Evolutionary conservation across 192 early-diverging fungal genomes (phyloP).

Genomic region (Backusella psychrophila): DNA sequence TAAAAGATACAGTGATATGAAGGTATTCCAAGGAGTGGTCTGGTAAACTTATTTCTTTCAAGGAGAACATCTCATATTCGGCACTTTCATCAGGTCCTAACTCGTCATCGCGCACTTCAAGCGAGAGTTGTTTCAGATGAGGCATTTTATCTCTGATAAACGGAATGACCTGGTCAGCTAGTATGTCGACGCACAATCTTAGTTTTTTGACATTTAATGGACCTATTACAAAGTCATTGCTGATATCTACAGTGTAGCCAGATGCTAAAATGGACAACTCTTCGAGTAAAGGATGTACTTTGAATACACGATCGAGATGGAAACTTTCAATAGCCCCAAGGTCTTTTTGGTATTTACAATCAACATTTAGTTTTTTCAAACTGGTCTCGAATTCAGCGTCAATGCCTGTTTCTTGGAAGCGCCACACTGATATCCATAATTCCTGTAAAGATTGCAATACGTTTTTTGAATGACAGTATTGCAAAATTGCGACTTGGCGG

Average conservation of each 20-base stretch:
- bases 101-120: neutral
- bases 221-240: neutral
- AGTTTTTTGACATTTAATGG: neutral
- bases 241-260: neutral
- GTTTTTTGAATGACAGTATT: neutral
- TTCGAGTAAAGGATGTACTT: neutral
- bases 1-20: neutral
- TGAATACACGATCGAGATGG: neutral
- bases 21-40: neutral
- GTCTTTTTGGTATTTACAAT: neutral
- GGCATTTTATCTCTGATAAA: neutral
- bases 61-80: neutral
- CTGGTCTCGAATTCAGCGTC: neutral
- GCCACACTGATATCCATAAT: neutral
- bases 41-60: neutral
- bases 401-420: neutral
- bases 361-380: neutral
- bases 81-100: neutral
- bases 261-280: neutral
- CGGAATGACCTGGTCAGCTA: neutral
- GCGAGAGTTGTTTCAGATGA: neutral
- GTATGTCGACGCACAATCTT: neutral
- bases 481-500: neutral
- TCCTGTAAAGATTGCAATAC: neutral
- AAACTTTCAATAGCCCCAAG: neutral